A percentile compares a stretch with the other conserved stretches of the same genome.
phyloP scores from a whole-genome alignment of 2,329 filamentous ascomycete genomes.

The Thielaviopsis populi region DNA sequence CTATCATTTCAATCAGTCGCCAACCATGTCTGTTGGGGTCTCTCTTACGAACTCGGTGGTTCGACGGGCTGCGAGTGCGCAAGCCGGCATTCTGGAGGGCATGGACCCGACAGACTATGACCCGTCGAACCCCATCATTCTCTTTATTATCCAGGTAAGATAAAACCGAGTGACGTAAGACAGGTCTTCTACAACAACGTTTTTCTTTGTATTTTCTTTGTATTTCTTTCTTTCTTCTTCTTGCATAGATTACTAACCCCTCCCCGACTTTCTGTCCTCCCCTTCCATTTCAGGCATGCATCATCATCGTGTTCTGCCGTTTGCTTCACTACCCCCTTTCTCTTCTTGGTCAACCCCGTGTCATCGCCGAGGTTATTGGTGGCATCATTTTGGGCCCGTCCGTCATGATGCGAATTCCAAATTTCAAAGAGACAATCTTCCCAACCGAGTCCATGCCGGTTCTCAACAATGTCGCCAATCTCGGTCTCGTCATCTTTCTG shows the following conservation, averaged over 20 bases:
- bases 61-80: conserved; percentile 24
- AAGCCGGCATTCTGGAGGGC: conserved; percentile 54
- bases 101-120: conserved; percentile 54
- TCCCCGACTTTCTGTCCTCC: too few relatives aligned
- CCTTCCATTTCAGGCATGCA: conserved; percentile 25
- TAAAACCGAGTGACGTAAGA: background rate
- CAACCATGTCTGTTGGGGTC: conserved; percentile 21
- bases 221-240: background rate
- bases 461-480: conserved; percentile 42
- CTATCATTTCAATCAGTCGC: too few relatives aligned
- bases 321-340: conserved; percentile 58
- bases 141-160: conserved; percentile 59
- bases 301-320: conserved; percentile 35
- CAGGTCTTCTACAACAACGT: background rate
- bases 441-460: conserved; percentile 54
- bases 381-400: conserved; percentile 75
- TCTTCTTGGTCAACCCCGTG: conserved; percentile 62
- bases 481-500: conserved; percentile 71
- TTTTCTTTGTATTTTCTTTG: background rate
- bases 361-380: conserved; percentile 75
- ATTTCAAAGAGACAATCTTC: conserved; percentile 64
- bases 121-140: conserved; percentile 53
- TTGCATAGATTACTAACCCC: conserved; percentile 11
- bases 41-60: conserved; percentile 20
- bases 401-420: conserved; percentile 72